A percentile compares a stretch with the other conserved stretches of the same genome.
phyloP scores from a whole-genome alignment of 2,329 filamentous ascomycete species.

The Verticillium klebahnii region DNA sequence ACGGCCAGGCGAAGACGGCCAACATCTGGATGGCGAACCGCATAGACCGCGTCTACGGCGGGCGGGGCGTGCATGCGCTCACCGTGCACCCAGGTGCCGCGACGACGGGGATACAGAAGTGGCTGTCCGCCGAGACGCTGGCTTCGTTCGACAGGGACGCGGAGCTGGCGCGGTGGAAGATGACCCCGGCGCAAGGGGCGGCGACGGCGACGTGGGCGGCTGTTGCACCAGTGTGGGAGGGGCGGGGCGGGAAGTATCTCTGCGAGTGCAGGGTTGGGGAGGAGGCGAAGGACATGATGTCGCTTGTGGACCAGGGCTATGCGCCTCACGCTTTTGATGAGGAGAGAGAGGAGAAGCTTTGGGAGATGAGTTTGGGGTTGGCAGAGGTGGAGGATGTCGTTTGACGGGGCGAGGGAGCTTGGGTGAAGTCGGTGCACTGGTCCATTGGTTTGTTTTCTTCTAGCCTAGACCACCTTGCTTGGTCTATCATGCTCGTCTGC shows the following conservation, averaged over 20 bases:
- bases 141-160: neutral
- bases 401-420: constrained; percentile 6
- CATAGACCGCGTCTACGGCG: constrained; percentile 39
- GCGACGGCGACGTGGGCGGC: constrained; percentile 42
- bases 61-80: constrained; percentile 32
- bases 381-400: constrained; percentile 11
- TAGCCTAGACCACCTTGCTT: no score
- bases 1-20: constrained; percentile 22
- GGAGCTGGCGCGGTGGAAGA: constrained; percentile 1
- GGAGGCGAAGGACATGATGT: neutral
- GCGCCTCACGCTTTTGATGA: constrained; percentile 23
- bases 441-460: no score
- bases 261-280: constrained; percentile 28
- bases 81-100: constrained; percentile 40
- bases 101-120: constrained; percentile 6
- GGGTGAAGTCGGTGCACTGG: constrained; percentile 15
- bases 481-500: no score
- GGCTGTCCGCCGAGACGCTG: constrained; percentile 7
- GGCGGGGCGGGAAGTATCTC: constrained; percentile 41
- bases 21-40: constrained; percentile 29
- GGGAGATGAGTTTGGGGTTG: constrained; percentile 27
- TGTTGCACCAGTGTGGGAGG: constrained; percentile 34
- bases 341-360: constrained; percentile 32
- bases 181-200: constrained; percentile 33
- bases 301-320: neutral